Percentiles rank a stretch among this genome's conserved stretches.
Conservation (phyloP, 768 basidiomycete genomes). For the Pulveroboletus ravenelii region DNA sequence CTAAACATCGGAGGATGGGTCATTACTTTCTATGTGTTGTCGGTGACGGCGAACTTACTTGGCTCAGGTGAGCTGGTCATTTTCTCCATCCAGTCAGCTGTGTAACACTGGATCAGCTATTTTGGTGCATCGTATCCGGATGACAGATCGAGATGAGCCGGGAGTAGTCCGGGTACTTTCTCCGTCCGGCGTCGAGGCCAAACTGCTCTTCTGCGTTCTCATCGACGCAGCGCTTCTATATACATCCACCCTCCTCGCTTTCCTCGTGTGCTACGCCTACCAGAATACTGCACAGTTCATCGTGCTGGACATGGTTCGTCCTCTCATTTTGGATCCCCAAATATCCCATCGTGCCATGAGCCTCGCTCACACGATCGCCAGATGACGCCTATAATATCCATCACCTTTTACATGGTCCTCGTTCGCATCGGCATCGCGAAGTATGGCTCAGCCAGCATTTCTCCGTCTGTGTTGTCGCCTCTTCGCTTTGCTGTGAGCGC, state of each 20-base stretch:
- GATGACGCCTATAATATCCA: conserved; percentile 21
- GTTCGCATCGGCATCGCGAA: conserved; percentile 19
- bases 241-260: conserved; percentile 8
- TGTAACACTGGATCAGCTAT: conserved; percentile 5
- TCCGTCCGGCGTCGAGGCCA: conserved; percentile 2
- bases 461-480: conserved; percentile 5
- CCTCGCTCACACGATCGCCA: background rate
- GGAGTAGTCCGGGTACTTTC: conserved; percentile 11
- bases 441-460: background rate
- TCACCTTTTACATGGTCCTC: conserved; percentile 14
- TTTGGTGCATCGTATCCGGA: conserved; percentile 18
- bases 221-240: conserved; percentile 16
- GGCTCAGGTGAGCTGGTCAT: conserved; percentile 12
- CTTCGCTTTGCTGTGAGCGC: conserved; percentile 12
- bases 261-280: conserved; percentile 10
- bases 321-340: background rate
- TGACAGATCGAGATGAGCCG: background rate
- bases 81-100: background rate
- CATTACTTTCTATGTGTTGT: conserved; percentile 15
- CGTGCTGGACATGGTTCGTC: conserved; percentile 20
- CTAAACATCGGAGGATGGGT: conserved; percentile 6
- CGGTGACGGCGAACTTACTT: conserved; percentile 20
- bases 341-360: background rate
- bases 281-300: conserved; percentile 6
- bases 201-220: conserved; percentile 13